A percentile compares a stretch with the other conserved stretches of the same genome.
Conservation (phyloP, 2,329 filamentous ascomycete species). For the Pseudonectria foliicola region DNA sequence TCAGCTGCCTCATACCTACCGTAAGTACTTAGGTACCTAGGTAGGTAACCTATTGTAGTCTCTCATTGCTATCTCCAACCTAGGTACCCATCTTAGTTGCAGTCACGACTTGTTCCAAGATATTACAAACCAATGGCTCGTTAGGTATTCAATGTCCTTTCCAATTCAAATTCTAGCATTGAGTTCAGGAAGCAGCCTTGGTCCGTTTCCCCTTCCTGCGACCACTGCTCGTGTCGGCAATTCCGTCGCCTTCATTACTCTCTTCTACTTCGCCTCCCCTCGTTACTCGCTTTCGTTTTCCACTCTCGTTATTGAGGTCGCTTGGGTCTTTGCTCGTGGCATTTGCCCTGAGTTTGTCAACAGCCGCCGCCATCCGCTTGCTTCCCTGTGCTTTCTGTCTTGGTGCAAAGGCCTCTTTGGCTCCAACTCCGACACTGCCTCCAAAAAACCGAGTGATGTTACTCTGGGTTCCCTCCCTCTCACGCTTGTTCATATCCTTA, state of each 20-base stretch:
- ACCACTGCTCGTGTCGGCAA: conserved; percentile 1
- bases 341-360: conserved; percentile 53
- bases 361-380: conserved; percentile 68
- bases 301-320: conserved; percentile 1
- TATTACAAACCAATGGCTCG: too few species aligned
- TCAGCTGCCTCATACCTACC: too few species aligned
- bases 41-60: too few species aligned
- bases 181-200: conserved; percentile 5
- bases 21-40: too few species aligned
- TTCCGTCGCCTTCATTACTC: conserved; percentile 10
- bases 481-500: conserved; percentile 84
- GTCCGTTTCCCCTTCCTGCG: conserved; percentile 13
- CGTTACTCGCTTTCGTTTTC: conserved; percentile 18
- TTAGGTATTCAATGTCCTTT: too few species aligned
- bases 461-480: conserved; percentile 83
- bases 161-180: too few species aligned
- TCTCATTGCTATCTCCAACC: too few species aligned
- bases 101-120: too few species aligned
- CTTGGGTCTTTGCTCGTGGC: conserved; percentile 11
- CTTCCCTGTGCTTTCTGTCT: conserved; percentile 59
- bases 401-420: conserved; percentile 61
- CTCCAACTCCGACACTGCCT: conserved; percentile 63
- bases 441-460: conserved; percentile 94
- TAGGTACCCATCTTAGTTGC: too few species aligned
- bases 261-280: conserved; percentile 10